Evolutionary conservation across 2,329 filamentous ascomycete species (phyloP).

Genomic region (Epichloe glyceriae): DNA sequence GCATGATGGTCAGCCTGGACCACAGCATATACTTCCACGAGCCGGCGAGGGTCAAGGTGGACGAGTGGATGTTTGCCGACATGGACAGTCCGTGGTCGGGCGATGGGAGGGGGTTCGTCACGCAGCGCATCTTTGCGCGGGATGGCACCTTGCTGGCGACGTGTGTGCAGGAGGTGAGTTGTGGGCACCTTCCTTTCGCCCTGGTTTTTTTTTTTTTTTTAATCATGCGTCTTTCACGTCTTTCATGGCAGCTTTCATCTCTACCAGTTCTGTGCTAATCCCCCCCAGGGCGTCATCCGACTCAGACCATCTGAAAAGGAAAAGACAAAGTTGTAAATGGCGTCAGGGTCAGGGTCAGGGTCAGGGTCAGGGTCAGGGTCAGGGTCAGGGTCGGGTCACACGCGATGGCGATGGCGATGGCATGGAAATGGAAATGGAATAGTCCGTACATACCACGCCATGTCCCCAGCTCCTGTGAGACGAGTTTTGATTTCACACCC

Average conservation of each 20-base stretch:
- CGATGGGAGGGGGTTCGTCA: constrained; percentile 63
- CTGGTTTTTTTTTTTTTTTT: background rate
- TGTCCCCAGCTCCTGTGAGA: no score
- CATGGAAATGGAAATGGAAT: no score
- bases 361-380: no score
- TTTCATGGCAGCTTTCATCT: background rate
- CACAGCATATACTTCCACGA: constrained; percentile 61
- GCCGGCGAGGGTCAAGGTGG: constrained; percentile 42
- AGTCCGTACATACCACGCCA: no score
- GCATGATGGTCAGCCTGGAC: constrained; percentile 79
- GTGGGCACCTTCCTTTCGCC: background rate
- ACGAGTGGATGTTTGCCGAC: constrained; percentile 70
- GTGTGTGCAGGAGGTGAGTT: constrained; percentile 62
- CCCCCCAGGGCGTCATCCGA: constrained; percentile 4
- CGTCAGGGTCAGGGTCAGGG: no score
- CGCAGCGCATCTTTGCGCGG: constrained; percentile 57
- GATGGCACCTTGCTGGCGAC: constrained; percentile 65
- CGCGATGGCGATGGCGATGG: no score
- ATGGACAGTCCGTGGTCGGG: constrained; percentile 72
- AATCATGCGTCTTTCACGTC: background rate
- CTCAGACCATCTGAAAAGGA: background rate
- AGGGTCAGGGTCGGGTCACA: no score
- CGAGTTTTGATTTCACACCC: no score
- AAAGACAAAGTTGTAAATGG: constrained; percentile 1
- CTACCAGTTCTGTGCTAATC: background rate